Percentiles rank a stretch among this genome's conserved stretches.
Evolutionary conservation across 129 eudicot genomes (phyloP).

Genomic region (Ambrosia artemisiifolia): DNA sequence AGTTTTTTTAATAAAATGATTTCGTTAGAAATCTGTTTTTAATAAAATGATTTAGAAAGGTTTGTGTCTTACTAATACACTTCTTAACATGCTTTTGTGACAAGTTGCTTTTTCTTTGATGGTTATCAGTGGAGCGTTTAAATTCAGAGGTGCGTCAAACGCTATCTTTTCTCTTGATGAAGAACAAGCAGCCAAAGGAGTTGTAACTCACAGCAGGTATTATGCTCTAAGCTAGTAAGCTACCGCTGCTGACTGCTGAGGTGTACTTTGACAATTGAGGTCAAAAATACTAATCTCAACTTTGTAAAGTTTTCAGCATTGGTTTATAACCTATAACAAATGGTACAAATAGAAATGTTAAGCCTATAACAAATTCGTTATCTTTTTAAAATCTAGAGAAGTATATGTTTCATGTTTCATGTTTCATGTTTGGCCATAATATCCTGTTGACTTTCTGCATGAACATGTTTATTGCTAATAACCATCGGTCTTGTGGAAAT

Average conservation of each 20-base stretch:
- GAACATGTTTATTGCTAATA: neutral
- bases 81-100: neutral
- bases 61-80: too few species aligned
- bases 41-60: neutral
- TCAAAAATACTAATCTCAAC: neutral
- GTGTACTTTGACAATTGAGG: neutral
- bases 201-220: slow-evolving; percentile 98
- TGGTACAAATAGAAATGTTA: neutral
- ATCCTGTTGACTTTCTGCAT: neutral
- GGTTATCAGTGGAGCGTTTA: slow-evolving; percentile 82
- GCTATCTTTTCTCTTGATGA: slow-evolving; percentile 75
- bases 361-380: neutral
- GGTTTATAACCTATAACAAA: neutral
- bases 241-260: neutral
- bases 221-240: neutral
- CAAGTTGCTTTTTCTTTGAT: slow-evolving; percentile 22
- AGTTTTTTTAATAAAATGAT: neutral
- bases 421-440: neutral
- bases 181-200: slow-evolving; percentile 85
- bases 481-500: neutral
- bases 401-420: neutral
- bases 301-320: neutral
- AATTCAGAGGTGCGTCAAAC: slow-evolving; percentile 93
- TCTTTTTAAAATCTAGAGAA: neutral
- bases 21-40: neutral